Evolutionary conservation across 108 stramenopile species (phyloP).

Genomic region (Poteriospumella lacustris): DNA sequence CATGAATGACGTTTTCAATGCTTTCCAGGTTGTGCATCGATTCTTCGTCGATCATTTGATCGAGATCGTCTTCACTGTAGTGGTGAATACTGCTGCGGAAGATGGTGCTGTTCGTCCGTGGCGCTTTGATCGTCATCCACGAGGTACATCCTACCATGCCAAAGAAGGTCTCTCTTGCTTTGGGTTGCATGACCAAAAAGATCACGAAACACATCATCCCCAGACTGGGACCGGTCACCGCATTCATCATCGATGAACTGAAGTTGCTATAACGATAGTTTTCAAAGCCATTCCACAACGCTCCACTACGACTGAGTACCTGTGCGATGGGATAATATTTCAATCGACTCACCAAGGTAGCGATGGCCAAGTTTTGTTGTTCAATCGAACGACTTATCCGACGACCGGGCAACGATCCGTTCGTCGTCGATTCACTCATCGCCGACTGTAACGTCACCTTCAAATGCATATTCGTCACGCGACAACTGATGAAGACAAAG

Average conservation of each 20-base stretch:
- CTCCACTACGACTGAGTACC: neutral
- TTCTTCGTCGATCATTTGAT: no score
- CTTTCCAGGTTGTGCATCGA: no score
- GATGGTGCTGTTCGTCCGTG: no score
- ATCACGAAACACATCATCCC: neutral
- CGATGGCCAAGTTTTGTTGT: neutral
- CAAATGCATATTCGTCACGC: neutral
- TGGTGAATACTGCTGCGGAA: no score
- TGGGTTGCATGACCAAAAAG: neutral
- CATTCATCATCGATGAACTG: neutral
- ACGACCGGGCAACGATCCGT: no score
- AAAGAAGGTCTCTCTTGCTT: neutral
- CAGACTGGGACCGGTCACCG: neutral
- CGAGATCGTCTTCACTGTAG: no score
- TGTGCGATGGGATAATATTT: constrained; percentile 9
- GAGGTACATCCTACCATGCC: no score
- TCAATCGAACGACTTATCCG: neutral
- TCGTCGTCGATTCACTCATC: no score
- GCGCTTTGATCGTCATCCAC: no score
- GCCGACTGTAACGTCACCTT: no score
- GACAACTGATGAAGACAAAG: neutral
- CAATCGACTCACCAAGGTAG: neutral
- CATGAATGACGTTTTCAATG: no score
- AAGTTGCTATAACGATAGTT: neutral
- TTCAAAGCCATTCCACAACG: constrained; percentile 4